Base-by-base conservation (phyloP, 2,329 filamentous ascomycete genomes). In the Claviceps sp. region DNA sequence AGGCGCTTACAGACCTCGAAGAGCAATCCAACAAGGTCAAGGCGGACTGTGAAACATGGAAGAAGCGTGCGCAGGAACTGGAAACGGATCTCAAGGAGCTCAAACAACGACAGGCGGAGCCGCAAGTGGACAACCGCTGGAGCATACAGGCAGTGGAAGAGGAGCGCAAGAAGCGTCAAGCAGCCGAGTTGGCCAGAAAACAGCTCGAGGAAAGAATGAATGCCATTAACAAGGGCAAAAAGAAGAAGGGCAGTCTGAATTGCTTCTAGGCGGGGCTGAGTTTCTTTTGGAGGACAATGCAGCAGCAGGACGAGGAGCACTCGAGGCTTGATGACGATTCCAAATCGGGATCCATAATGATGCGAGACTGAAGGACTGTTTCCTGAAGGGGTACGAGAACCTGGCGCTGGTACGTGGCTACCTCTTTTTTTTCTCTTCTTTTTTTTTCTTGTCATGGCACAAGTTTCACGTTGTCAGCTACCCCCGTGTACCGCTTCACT, bases 181-280 rank as follows among this genome's bases (percentile, higher is more conserved):
- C 91, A 56, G 90, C 94, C 39, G 93, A 98, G 73, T 82, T 86
- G 58, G 93, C 93, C 44, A 78, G 87, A 51, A 87, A 85, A 41
- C 87, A 95, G 62, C 79, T 98, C 26, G 91, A 98, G 71, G 89
- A 95, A 73, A 81, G 91, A 52, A 98, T 98, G 83, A 89, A 91
- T 63, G 84, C 87, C 54, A 85, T 93, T 67, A 90, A 84, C 70
- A 81, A 78, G 64, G 85, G 87, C 73, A 93, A 94, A 76, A 95
- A 91, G 78, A 90, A 94, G 80, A 95, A 95, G 79, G 82, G 85
- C 62, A 90, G 86, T 59, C 78, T 98, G 69, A 97, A 96, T 74
- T 98, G 93, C 78, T 98, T 98, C 76, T 96, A 89, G 57, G 52
- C 51, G 55, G 54, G 56, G 53, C 52, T 56, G 50, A 55, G 56